These are phyloP conservation scores for Volvox reticuliferus DNA, from an alignment of 139 green algal genomes.

Conservation along the genomic window DNA sequence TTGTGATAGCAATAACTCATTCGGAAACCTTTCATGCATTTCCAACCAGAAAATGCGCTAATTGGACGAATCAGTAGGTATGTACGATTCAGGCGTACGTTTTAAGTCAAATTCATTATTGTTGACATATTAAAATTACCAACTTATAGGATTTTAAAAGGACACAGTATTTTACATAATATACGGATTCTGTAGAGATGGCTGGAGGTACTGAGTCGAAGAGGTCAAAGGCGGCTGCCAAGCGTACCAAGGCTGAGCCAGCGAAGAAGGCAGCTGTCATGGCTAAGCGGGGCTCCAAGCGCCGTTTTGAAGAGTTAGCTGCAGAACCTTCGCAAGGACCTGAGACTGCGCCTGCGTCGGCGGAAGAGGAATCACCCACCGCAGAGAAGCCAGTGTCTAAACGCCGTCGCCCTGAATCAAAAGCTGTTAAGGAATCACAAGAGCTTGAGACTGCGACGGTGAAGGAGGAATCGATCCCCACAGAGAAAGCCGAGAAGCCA, in stretches of 20 bases:
- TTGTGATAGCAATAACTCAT: too few species aligned
- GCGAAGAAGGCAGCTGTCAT: neutral
- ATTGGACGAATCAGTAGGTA: too few species aligned
- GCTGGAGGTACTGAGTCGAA: neutral
- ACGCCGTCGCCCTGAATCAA: constrained; percentile 14
- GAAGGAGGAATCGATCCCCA: too few species aligned
- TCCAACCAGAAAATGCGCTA: too few species aligned
- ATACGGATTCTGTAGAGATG: neutral
- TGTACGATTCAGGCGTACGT: neutral
- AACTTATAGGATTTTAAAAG: neutral
- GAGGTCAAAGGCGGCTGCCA: constrained; percentile 16
- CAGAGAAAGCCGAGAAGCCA: too few species aligned
- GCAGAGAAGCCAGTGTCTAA: neutral
- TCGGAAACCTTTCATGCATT: too few species aligned
- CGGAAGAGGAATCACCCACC: neutral
- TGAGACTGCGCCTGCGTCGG: neutral
- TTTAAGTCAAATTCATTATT: neutral
- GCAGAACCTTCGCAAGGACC: neutral
- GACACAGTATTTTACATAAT: neutral
- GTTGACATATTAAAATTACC: neutral
- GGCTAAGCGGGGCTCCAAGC: constrained; percentile 28
- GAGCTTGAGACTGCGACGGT: too few species aligned
- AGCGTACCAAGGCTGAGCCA: neutral
- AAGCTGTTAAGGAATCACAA: neutral
- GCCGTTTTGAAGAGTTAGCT: constrained; percentile 10